A percentile compares a stretch with the other conserved stretches of the same genome.
phyloP scores from a whole-genome alignment of 345 rosid species.

The Bruguiera sexangula region DNA sequence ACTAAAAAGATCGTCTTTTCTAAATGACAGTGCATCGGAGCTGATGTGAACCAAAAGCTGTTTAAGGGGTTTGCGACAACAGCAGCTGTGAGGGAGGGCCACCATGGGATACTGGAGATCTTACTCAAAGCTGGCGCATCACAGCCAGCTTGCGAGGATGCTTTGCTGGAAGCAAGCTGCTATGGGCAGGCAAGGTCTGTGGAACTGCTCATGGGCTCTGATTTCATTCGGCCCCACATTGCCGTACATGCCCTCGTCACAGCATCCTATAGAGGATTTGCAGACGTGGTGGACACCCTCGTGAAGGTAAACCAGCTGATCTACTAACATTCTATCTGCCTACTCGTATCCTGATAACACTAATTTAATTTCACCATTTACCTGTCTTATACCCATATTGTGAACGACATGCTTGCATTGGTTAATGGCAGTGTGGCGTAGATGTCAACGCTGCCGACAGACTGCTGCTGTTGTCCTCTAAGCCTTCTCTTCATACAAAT shows the following conservation, averaged over 20 bases:
- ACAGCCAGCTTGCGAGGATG: conserved; percentile 96
- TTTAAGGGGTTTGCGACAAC: conserved; percentile 92
- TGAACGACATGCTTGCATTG: conserved; percentile 4
- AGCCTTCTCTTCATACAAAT: conserved; percentile 85
- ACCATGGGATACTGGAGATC: conserved; percentile 74
- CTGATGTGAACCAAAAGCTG: conserved; percentile 91
- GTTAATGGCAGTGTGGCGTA: conserved; percentile 69
- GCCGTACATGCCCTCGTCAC: conserved; percentile 87
- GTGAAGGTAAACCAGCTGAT: conserved; percentile 45
- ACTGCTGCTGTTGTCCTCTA: conserved; percentile 70
- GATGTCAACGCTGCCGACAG: conserved; percentile 60
- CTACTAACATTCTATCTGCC: neutral
- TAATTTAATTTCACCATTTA: neutral
- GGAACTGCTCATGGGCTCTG: conserved; percentile 79
- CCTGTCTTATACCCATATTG: neutral
- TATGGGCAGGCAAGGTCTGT: conserved; percentile 65
- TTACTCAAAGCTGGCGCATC: conserved; percentile 87
- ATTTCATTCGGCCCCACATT: conserved; percentile 76
- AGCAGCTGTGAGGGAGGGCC: conserved; percentile 91
- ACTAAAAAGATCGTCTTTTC: conserved; percentile 23
- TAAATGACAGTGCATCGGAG: conserved; percentile 67
- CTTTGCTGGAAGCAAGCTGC: conserved; percentile 76
- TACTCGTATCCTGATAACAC: neutral
- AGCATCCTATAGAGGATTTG: conserved; percentile 81
- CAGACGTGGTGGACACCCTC: conserved; percentile 64